Percentiles rank a stretch among this genome's conserved stretches.
Conservation (phyloP, 331 rosid species). For the Spiraea crenata region DNA sequence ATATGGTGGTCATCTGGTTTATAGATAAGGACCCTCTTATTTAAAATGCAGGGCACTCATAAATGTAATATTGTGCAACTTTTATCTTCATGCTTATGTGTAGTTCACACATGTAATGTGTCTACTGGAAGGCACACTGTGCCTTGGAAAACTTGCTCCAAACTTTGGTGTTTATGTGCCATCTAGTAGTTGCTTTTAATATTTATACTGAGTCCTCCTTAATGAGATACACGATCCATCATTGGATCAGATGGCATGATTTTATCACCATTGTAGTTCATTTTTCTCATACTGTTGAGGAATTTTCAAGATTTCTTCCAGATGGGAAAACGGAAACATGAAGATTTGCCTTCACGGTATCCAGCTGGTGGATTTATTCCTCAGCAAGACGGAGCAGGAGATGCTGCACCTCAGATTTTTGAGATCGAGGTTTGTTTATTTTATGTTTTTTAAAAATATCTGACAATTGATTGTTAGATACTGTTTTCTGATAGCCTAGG, state of each 20-base stretch:
- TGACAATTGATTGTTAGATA: neutral
- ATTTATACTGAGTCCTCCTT: constrained; percentile 11
- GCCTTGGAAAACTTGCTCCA: too few species aligned
- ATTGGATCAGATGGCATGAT: neutral
- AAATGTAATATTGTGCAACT: too few species aligned
- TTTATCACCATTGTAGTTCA: constrained; percentile 10
- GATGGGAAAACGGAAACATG: constrained; percentile 89
- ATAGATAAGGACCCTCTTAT: too few species aligned
- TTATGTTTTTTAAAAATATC: neutral
- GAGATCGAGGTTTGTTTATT: constrained; percentile 67
- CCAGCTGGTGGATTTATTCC: constrained; percentile 78
- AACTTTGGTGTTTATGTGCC: constrained; percentile 12
- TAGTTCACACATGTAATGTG: too few species aligned
- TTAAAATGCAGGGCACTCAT: too few species aligned
- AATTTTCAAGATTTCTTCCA: constrained; percentile 77
- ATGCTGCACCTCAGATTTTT: constrained; percentile 46
- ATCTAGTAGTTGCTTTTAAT: constrained; percentile 10
- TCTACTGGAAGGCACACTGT: too few species aligned
- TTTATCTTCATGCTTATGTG: too few species aligned
- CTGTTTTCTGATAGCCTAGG: neutral
- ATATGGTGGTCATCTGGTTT: too few species aligned
- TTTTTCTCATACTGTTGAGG: constrained; percentile 25
- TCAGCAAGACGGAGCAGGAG: constrained; percentile 99
- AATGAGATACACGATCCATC: constrained; percentile 14
- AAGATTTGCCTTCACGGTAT: constrained; percentile 73